Conservation (phyloP, 1,284 basidiomycete species). For the Coriolopsis trogii region DNA sequence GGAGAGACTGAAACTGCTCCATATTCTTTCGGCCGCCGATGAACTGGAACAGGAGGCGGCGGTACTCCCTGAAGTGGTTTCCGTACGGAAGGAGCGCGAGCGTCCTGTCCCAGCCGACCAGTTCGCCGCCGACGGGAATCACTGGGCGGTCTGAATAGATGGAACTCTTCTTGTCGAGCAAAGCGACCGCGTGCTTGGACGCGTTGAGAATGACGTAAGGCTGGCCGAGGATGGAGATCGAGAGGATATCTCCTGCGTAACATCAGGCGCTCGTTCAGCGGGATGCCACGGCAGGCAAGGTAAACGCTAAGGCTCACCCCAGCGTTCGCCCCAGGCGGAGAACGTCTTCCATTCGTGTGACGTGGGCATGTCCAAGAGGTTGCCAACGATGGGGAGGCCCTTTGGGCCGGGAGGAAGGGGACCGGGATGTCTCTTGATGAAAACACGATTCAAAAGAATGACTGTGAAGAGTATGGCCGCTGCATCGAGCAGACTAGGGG, state of each 20-base stretch:
- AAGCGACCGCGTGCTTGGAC: constrained; percentile 51
- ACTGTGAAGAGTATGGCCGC: constrained; percentile 16
- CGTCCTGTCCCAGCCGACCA: constrained; percentile 68
- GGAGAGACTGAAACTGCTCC: constrained; percentile 48
- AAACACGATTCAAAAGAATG: constrained; percentile 19
- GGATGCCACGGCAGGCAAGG: background rate
- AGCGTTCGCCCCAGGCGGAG: constrained; percentile 31
- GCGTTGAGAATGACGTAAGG: constrained; percentile 64
- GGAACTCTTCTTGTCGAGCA: constrained; percentile 70
- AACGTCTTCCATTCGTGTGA: constrained; percentile 33
- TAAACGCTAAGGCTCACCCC: constrained; percentile 22
- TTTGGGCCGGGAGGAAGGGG: constrained; percentile 36
- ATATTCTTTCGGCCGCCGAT: constrained; percentile 58
- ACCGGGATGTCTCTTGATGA: constrained; percentile 13
- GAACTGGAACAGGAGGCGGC: constrained; percentile 57
- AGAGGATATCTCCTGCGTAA: constrained; percentile 28
- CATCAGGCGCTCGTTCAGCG: background rate
- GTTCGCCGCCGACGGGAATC: constrained; percentile 43
- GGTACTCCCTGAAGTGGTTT: constrained; percentile 62
- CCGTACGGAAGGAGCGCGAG: constrained; percentile 64
- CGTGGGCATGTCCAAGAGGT: constrained; percentile 35
- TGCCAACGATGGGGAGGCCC: constrained; percentile 35
- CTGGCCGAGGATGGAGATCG: constrained; percentile 56
- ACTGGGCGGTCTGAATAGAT: constrained; percentile 72
- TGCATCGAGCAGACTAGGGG: constrained; percentile 20